phyloP scores from a whole-genome alignment of 1,139 yeast species.

The Geotrichum europaeum region DNA sequence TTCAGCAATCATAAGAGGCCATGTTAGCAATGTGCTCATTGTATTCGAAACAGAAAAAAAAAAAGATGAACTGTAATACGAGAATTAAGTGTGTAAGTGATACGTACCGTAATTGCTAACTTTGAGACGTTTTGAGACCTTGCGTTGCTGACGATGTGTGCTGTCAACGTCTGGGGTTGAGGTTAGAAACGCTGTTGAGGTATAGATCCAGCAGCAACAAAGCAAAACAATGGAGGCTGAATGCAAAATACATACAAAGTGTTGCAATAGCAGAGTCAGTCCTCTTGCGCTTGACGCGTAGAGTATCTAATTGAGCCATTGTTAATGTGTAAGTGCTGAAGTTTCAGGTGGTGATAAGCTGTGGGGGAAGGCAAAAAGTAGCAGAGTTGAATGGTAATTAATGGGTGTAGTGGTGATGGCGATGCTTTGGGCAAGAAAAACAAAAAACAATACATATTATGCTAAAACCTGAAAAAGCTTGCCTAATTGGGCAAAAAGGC shows the following conservation, averaged over 20 bases:
- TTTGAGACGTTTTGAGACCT: constrained; percentile 11
- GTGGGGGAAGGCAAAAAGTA: not conserved
- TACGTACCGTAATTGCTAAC: constrained; percentile 19
- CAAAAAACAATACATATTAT: too few relatives aligned
- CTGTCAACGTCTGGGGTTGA: constrained; percentile 7
- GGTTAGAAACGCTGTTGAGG: not conserved
- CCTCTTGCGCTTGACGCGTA: constrained; percentile 75
- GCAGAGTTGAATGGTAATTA: not conserved
- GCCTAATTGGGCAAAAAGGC: too few relatives aligned
- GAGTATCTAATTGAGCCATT: not conserved
- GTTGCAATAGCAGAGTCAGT: constrained; percentile 86
- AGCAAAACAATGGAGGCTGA: too few relatives aligned
- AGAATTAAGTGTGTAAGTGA: constrained; percentile 20
- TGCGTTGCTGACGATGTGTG: constrained; percentile 1
- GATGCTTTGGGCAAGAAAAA: too few relatives aligned
- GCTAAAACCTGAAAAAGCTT: too few relatives aligned
- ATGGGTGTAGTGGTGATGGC: too few relatives aligned
- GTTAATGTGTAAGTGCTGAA: not conserved
- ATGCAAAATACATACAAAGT: constrained; percentile 39
- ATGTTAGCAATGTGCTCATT: too few relatives aligned
- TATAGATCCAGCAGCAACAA: too few relatives aligned
- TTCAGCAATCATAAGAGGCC: not conserved
- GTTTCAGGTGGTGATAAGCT: too few relatives aligned
- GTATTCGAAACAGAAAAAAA: too few relatives aligned
- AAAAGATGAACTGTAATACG: too few relatives aligned